phyloP scores from a whole-genome alignment of 495 filamentous ascomycete genomes.

The Penicillium ochrochloron region DNA sequence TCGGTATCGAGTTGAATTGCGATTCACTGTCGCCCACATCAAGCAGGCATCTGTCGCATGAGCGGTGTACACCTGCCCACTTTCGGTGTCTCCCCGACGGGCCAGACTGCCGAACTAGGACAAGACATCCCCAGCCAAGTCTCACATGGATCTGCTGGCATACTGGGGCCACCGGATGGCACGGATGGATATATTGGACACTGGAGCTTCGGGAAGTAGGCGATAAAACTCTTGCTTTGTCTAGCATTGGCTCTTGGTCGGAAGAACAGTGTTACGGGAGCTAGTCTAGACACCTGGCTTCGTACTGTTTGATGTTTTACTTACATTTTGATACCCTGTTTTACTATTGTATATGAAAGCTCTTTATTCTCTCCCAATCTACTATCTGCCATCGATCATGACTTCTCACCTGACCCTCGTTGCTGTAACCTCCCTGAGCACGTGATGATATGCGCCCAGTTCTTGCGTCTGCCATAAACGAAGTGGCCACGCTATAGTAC shows the following conservation, averaged over 20 bases:
- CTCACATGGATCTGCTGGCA: background rate
- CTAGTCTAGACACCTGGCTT: background rate
- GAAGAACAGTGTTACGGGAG: background rate
- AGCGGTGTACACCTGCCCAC: conserved; percentile 5
- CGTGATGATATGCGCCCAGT: conserved; percentile 1
- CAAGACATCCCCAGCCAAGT: background rate
- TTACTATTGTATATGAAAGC: conserved; percentile 17
- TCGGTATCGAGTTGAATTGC: background rate
- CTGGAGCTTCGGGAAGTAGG: background rate
- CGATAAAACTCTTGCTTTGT: background rate
- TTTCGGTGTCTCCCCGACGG: conserved; percentile 5
- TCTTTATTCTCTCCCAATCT: background rate
- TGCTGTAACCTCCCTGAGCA: background rate
- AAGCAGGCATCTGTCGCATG: background rate
- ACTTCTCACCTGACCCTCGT: background rate
- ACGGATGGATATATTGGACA: background rate
- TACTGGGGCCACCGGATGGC: background rate
- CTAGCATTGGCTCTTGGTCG: background rate
- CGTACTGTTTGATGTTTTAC: background rate
- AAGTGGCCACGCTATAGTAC: background rate
- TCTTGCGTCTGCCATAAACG: background rate
- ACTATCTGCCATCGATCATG: background rate
- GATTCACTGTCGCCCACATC: background rate
- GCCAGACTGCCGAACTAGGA: conserved; percentile 1
- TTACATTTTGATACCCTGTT: conserved; percentile 26